Conservation (phyloP, 2,329 filamentous ascomycete genomes). For the Aspergillus chevalieri region DNA sequence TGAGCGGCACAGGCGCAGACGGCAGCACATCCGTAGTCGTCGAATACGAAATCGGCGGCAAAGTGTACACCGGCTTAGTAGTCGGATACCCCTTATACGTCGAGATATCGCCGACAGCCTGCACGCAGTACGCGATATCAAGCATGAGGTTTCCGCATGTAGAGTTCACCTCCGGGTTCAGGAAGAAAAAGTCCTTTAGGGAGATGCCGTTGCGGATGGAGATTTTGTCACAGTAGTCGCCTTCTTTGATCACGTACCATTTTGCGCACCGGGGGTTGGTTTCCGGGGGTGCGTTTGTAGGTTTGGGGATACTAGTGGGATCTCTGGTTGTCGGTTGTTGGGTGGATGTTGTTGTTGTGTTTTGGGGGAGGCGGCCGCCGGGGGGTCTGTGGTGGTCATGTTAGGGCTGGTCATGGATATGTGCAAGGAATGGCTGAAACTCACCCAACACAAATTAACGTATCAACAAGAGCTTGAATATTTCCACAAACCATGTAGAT, state of each 20-base stretch:
- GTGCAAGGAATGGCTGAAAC: background rate
- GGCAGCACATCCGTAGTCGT: constrained; percentile 3
- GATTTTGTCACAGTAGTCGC: constrained; percentile 5
- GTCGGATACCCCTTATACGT: constrained; percentile 7
- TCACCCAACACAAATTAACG: constrained; percentile 4
- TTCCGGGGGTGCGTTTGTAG: background rate
- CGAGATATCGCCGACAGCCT: constrained; percentile 7
- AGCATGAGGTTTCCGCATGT: constrained; percentile 15
- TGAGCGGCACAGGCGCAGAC: constrained; percentile 1
- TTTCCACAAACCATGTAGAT: constrained; percentile 6
- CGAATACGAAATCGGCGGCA: background rate
- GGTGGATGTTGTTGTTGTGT: background rate
- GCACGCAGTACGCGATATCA: constrained; percentile 16
- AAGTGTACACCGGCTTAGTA: constrained; percentile 1
- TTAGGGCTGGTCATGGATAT: background rate
- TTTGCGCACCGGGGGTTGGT: background rate
- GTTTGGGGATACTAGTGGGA: background rate
- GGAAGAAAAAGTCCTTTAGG: constrained; percentile 8
- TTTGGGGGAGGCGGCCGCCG: background rate
- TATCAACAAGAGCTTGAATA: background rate
- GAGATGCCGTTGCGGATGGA: constrained; percentile 5
- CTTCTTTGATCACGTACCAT: constrained; percentile 2
- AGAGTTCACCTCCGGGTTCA: constrained; percentile 13
- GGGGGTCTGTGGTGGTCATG: background rate
- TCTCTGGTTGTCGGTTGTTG: background rate